phyloP scores from a whole-genome alignment of 2,329 filamentous ascomycete genomes.

The Pseudofabraea citricarpa region DNA sequence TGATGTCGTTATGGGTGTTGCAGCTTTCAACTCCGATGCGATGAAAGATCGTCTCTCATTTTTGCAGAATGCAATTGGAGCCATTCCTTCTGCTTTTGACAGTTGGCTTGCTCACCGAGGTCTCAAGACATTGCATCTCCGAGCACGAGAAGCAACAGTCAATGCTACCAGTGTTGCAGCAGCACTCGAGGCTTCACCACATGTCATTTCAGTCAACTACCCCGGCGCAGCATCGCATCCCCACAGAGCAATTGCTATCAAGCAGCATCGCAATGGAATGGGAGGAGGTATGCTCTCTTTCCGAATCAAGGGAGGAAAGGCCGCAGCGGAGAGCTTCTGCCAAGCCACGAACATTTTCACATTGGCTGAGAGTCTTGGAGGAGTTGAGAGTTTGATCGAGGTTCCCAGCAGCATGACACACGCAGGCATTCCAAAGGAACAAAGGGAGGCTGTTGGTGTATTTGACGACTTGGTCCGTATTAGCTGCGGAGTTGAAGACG shows the following conservation, averaged over 20 bases:
- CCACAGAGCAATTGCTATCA: conserved; percentile 76
- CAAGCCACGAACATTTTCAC: conserved; percentile 86
- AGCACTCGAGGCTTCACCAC: conserved; percentile 71
- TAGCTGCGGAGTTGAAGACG: conserved; percentile 92
- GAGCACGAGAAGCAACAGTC: conserved; percentile 75
- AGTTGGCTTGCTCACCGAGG: conserved; percentile 97
- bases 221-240: conserved; percentile 85
- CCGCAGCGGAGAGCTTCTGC: conserved; percentile 89
- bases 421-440: conserved; percentile 84
- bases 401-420: conserved; percentile 96
- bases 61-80: conserved; percentile 95
- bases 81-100: conserved; percentile 91
- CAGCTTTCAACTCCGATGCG: conserved; percentile 84
- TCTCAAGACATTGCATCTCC: conserved; percentile 92
- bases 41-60: conserved; percentile 77
- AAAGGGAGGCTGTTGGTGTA: conserved; percentile 88
- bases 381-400: conserved; percentile 88
- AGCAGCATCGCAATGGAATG: conserved; percentile 91
- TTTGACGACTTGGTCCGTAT: conserved; percentile 92
- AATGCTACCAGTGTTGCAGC: conserved; percentile 77
- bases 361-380: conserved; percentile 86
- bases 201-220: conserved; percentile 92
- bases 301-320: conserved; percentile 81
- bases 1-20: conserved; percentile 96
- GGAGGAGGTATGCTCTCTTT: conserved; percentile 98